Percentiles rank a stretch among this genome's conserved stretches.
phyloP scores from a whole-genome alignment of 768 basidiomycete genomes.

The Rubroboletus satanas region DNA sequence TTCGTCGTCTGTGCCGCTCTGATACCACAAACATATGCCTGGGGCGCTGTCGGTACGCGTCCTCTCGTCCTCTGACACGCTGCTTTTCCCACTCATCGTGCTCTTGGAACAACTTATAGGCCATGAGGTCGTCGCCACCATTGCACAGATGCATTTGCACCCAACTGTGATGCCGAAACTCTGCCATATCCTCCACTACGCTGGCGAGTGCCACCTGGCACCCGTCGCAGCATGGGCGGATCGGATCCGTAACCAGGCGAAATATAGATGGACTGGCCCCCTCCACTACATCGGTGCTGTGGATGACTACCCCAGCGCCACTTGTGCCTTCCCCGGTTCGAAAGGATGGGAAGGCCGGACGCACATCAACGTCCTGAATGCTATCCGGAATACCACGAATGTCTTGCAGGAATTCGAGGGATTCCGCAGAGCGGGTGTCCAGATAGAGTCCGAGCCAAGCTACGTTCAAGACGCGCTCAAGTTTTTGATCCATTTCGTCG shows the following conservation, averaged over 20 bases:
- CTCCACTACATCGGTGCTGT: slow-evolving; percentile 74
- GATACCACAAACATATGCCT: slow-evolving; percentile 32
- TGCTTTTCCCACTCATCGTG: background rate
- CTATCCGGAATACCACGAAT: slow-evolving; percentile 69
- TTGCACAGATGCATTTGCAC: slow-evolving; percentile 89
- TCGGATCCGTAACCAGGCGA: slow-evolving; percentile 43
- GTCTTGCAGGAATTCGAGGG: slow-evolving; percentile 52
- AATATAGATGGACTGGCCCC: slow-evolving; percentile 67
- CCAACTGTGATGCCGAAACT: slow-evolving; percentile 63
- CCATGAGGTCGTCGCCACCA: slow-evolving; percentile 90
- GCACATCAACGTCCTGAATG: slow-evolving; percentile 69
- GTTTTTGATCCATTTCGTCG: slow-evolving; percentile 90
- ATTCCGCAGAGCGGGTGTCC: slow-evolving; percentile 1
- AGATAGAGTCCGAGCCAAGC: slow-evolving; percentile 18
- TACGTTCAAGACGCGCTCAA: slow-evolving; percentile 77
- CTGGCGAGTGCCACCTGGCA: slow-evolving; percentile 68
- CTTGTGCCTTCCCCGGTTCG: slow-evolving; percentile 74
- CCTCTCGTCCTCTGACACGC: background rate
- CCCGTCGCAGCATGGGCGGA: slow-evolving; percentile 90
- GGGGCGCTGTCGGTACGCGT: slow-evolving; percentile 39
- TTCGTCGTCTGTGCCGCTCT: slow-evolving; percentile 14
- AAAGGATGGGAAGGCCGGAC: slow-evolving; percentile 64
- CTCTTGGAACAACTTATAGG: slow-evolving; percentile 39
- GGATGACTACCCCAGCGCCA: slow-evolving; percentile 72
- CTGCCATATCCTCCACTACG: slow-evolving; percentile 61